Conservation (phyloP, 2,329 filamentous ascomycete genomes). For the Nigrograna mackinnonii region DNA sequence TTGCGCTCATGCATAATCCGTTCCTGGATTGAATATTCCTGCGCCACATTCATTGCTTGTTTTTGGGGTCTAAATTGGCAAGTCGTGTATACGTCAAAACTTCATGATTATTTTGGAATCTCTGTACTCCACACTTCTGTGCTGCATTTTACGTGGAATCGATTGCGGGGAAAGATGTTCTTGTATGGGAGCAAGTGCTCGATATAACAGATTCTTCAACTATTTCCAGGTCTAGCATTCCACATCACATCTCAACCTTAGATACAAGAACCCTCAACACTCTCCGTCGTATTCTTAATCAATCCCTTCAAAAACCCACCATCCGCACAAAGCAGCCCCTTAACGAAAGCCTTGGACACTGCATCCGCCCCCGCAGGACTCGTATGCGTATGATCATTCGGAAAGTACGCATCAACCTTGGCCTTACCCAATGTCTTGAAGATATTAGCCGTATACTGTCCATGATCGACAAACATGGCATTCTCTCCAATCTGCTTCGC, state of each 20-base stretch:
- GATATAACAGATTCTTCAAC: background rate
- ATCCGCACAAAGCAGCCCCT: constrained; percentile 56
- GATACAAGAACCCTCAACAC: constrained; percentile 33
- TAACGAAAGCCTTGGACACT: constrained; percentile 62
- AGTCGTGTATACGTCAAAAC: no score
- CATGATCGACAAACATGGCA: constrained; percentile 61
- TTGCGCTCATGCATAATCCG: no score
- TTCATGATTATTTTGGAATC: no score
- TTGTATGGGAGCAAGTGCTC: no score
- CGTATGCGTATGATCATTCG: constrained; percentile 67
- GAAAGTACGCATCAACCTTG: constrained; percentile 58
- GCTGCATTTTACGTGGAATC: no score
- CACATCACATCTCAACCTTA: no score
- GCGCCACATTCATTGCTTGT: no score
- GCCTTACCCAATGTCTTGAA: constrained; percentile 55
- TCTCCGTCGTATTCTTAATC: constrained; percentile 39
- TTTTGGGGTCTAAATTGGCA: no score
- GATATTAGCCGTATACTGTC: constrained; percentile 59
- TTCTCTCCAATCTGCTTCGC: constrained; percentile 48
- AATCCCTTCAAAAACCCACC: constrained; percentile 45
- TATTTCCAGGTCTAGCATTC: no score
- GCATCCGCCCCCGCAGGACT: constrained; percentile 59
- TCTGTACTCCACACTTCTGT: no score
- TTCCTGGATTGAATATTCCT: no score
- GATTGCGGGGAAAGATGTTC: no score